A percentile compares a stretch with the other conserved stretches of the same genome.
Evolutionary conservation across 169 alveolate genomes (phyloP).

Genomic region (Toxoplasma gondii): DNA sequence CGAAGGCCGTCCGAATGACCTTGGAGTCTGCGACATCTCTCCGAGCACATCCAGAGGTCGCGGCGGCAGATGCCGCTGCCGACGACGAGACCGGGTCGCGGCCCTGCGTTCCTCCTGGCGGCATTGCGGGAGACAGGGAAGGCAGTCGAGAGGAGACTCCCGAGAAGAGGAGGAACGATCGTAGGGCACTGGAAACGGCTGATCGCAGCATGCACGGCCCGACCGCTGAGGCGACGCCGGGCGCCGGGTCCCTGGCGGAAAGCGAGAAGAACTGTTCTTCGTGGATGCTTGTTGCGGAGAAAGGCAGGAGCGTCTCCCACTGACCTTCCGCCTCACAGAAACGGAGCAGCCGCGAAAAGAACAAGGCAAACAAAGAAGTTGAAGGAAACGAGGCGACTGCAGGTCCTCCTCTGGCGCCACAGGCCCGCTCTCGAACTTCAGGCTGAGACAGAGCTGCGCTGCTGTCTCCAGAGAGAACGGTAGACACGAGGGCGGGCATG

Average conservation of each 20-base stretch:
- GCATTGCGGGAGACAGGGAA: no score
- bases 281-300: neutral
- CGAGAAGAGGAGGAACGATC: neutral
- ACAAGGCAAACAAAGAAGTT: neutral
- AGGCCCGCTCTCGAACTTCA: neutral
- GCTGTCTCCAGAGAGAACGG: neutral
- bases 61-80: no score
- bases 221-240: neutral
- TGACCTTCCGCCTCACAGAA: neutral
- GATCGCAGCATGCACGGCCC: constrained; percentile 1
- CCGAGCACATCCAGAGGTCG: no score
- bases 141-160: neutral
- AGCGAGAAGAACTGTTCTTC: neutral
- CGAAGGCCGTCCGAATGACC: neutral
- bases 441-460: neutral
- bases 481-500: neutral
- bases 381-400: neutral
- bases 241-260: neutral
- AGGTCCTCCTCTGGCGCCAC: neutral
- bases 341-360: neutral
- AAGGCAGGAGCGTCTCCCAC: no score
- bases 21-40: neutral
- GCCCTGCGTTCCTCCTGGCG: no score
- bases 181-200: neutral
- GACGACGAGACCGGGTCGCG: no score